Base-by-base conservation (phyloP, 805 yeast genomes). In the Suhomyces sp. region DNA sequence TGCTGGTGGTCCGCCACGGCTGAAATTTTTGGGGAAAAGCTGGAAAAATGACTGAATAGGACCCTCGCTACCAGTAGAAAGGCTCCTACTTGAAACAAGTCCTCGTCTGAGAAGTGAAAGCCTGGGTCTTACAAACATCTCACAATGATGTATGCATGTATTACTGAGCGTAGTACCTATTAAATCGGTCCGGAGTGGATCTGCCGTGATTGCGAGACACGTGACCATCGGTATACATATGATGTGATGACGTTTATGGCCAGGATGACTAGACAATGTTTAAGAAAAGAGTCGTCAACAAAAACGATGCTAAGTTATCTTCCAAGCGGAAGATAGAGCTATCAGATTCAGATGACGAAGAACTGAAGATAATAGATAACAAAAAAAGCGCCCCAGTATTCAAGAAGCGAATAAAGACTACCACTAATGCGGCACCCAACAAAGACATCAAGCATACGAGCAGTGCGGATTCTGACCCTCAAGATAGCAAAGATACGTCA, bases 1-100 rank as follows among this genome's bases (percentile, higher is more conserved):
- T 1, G 60, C 54, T 1, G 87, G 87, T 2, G 91, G 90, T 2
- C 85, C 81, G 0, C 86, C 86, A 1, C 75, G 51, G 0, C 89
- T 86, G 55, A 90, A 85, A 0, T 91, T 83, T 61, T 80, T 76
- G 0, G 97, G 97, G 66, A 93, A 93, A 13, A 88, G 65, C 19
- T 74, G 68, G 66, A 84, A 92, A 63, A 74, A 86, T 2, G 73
- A 55, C 17, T 38, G 27, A 9, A 50, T 22, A 12, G 49, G 22
- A 17, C 24, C 24, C 9, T 38, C 23, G n/a, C 24, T 17, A 38
- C 42, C 42, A 19, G 42, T 38, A 17, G 42, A 38, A 19, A 38
- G 42, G 24, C 42, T 38, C 24, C 24, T 38, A 19, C 24, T 38
- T 3, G 7, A 6, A 19, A 38, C 12, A 7, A 17, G 4, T 10